These are phyloP conservation scores for Diutina pseudorugosa DNA, from an alignment of 1,139 yeast species.

Conservation along the genomic window DNA sequence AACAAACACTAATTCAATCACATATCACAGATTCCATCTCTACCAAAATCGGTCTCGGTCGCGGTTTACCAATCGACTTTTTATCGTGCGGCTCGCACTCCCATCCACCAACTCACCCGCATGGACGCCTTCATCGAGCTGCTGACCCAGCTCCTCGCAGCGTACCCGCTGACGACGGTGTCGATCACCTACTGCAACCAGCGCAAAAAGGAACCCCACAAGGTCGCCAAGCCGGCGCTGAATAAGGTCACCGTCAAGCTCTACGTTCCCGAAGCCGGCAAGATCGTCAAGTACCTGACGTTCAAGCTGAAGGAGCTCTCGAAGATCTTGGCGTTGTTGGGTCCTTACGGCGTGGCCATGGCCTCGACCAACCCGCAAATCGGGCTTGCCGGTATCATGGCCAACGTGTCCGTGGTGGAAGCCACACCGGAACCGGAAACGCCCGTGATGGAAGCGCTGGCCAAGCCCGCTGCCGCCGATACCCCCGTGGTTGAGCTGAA, in stretches of 20 bases:
- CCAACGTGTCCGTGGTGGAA: background rate
- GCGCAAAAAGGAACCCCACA: slow-evolving; percentile 11
- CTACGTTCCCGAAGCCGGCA: slow-evolving; percentile 60
- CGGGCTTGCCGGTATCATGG: slow-evolving; percentile 1
- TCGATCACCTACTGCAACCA: slow-evolving; percentile 3
- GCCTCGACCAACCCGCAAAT: background rate
- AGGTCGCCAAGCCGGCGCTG: slow-evolving; percentile 14
- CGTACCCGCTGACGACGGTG: slow-evolving; percentile 1
- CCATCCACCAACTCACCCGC: background rate
- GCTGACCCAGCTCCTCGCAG: slow-evolving; percentile 2
- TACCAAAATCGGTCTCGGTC: background rate
- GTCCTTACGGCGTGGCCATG: slow-evolving; percentile 62
- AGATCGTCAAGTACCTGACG: slow-evolving; percentile 51
- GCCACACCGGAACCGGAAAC: background rate
- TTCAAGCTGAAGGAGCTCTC: slow-evolving; percentile 66
- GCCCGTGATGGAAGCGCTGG: background rate
- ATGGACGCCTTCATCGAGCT: slow-evolving; percentile 4
- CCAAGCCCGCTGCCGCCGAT: background rate
- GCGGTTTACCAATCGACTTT: background rate
- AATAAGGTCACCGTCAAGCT: slow-evolving; percentile 50
- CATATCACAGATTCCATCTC: too few species aligned
- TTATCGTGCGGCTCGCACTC: background rate
- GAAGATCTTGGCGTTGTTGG: slow-evolving; percentile 67
- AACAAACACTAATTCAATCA: too few species aligned
- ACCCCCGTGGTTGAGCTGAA: slow-evolving; percentile 1